Evolutionary conservation across 75 land plant genomes (phyloP), one percentile per base, ranked within the genome.

Genomic region (Isoetes taiwanensis): DNA sequence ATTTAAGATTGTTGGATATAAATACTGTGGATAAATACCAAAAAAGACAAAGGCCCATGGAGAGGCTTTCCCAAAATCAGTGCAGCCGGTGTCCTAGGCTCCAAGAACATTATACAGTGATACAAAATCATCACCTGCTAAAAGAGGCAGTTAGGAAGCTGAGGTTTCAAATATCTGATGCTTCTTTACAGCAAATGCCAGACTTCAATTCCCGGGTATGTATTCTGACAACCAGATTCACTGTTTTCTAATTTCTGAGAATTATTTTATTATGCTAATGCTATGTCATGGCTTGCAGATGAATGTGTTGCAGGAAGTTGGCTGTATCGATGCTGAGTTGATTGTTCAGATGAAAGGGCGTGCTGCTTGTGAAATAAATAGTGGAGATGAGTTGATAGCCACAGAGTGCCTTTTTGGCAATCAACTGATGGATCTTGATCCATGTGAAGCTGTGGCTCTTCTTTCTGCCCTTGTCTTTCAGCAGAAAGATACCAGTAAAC

Each of bases 381-480:
- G 89, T 41, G 86, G 99, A 32, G 99, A 93, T 69, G 99, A 93
- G 72, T 72, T 93, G 61, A 85, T 88, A 42, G 86, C 90, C 50
- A 84, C 96, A n/a, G 96, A 93, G 59, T 88, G 95, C 53, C 61
- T 93, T 16, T 93, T 93, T 68, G 96, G 88, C 50, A 93, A 93
- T 61, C 99, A 93, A 43, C 59, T 93, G 27, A 84, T 74, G 50
- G 90, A 84, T 32, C 69, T 93, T 52, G 83, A 82, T 73, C 81
- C 99, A 39, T 86, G 84, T 39, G 90, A 93, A 78, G 83, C 90
- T 17, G 84, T 93, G 2, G 99, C 99, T 14, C 52, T 93, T 32
- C 80, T 93, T 76, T 93, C 96, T 58, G 78, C 99, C 4, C 72
- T 93, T 61, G 96, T 93, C n/a, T 93, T 88, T 63, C 99, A 93